These are phyloP conservation scores for Calonectria hawksworthii DNA, from an alignment of 2,329 filamentous ascomycete genomes.

Conservation along the genomic window DNA sequence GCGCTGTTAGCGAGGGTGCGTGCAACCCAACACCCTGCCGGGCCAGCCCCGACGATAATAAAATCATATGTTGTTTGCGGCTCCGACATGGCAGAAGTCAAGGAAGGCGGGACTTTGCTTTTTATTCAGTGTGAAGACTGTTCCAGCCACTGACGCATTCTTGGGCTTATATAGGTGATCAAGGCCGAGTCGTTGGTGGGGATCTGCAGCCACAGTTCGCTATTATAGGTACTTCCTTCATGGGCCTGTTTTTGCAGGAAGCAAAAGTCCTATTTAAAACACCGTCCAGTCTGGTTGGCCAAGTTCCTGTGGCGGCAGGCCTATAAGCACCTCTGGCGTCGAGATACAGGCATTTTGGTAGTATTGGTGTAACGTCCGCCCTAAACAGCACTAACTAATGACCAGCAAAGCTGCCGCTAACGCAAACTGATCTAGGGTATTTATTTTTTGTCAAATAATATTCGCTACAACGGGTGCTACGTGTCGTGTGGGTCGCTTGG, in stretches of 20 bases:
- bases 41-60: constrained; percentile 56
- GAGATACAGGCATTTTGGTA: neutral
- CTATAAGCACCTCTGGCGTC: neutral
- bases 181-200: neutral
- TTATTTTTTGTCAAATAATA: neutral
- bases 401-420: neutral
- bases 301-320: neutral
- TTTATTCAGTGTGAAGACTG: neutral
- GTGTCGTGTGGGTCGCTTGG: neutral
- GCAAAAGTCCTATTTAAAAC: neutral
- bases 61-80: constrained; percentile 31
- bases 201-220: neutral
- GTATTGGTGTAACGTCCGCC: neutral
- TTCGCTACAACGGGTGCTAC: neutral
- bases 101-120: neutral
- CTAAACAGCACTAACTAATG: neutral
- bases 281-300: neutral
- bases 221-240: neutral
- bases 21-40: constrained; percentile 71
- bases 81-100: neutral
- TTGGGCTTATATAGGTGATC: neutral
- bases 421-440: neutral
- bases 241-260: neutral
- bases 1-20: constrained; percentile 62
- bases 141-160: neutral